Evolutionary conservation across 2,329 filamentous ascomycete genomes (phyloP).

Genomic region (Drechmeria coniospora): DNA sequence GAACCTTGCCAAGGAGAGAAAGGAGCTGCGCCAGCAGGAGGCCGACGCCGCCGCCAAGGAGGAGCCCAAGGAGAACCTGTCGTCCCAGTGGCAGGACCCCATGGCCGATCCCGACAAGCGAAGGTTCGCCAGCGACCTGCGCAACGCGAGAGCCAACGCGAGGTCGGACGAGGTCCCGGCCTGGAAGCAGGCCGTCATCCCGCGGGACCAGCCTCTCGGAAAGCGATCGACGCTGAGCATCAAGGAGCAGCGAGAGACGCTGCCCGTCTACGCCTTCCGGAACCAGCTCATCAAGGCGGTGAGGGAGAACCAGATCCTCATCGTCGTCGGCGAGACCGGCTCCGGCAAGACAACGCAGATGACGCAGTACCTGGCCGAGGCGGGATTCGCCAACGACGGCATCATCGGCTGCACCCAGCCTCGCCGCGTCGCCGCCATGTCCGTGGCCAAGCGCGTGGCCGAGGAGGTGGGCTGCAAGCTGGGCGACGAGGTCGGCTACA

Average conservation of each 20-base stretch:
- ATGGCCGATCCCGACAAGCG: conserved; percentile 77
- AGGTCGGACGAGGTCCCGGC: conserved; percentile 64
- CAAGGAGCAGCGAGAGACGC: conserved; percentile 78
- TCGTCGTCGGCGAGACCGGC: conserved; percentile 93
- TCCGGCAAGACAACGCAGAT: conserved; percentile 95
- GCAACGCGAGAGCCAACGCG: conserved; percentile 46
- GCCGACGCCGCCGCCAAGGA: conserved; percentile 60
- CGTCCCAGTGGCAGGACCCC: conserved; percentile 89
- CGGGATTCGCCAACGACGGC: conserved; percentile 70
- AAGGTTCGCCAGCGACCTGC: conserved; percentile 78
- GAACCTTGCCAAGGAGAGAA: conserved; percentile 71
- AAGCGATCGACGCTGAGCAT: conserved; percentile 85
- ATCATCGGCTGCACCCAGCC: conserved; percentile 96
- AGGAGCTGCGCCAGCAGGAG: conserved; percentile 80
- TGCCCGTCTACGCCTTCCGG: conserved; percentile 83
- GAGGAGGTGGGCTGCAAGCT: conserved; percentile 88
- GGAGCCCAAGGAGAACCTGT: conserved; percentile 66
- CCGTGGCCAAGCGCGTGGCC: conserved; percentile 88
- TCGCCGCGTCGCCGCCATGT: conserved; percentile 93
- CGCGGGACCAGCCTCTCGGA: conserved; percentile 66
- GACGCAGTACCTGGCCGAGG: conserved; percentile 89
- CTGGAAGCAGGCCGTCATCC: conserved; percentile 76
- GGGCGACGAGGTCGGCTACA: conserved; percentile 90
- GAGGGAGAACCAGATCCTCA: conserved; percentile 73
- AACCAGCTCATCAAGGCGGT: conserved; percentile 80